Conservation (phyloP, 306 rosid genomes). For the Erythrophleum fordii region DNA sequence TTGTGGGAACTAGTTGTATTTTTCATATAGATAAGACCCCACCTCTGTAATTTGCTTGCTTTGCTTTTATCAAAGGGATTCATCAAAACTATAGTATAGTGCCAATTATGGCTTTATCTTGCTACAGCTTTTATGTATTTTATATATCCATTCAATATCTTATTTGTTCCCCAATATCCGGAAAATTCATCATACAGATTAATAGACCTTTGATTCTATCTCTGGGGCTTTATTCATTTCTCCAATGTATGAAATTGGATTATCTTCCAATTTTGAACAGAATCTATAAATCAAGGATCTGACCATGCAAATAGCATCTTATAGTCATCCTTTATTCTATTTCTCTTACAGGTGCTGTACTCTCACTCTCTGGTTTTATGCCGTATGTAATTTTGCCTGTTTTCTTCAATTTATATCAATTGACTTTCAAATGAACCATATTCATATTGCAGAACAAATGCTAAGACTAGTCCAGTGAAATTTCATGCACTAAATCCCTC, state of each 20-base stretch:
- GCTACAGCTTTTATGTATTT: background rate
- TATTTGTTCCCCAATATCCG: background rate
- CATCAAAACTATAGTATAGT: background rate
- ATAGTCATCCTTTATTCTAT: conserved; percentile 42
- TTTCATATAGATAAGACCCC: background rate
- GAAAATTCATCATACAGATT: conserved; percentile 25
- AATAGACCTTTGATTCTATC: conserved; percentile 4
- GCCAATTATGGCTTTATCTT: background rate
- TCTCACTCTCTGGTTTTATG: background rate
- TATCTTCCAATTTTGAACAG: conserved; percentile 23
- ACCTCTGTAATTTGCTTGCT: background rate
- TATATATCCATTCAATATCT: background rate
- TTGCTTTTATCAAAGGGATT: background rate
- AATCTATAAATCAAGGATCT: conserved; percentile 24
- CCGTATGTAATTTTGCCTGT: background rate
- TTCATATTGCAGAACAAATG: conserved; percentile 51
- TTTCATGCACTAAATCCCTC: conserved; percentile 40
- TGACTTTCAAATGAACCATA: conserved; percentile 15
- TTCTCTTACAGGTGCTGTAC: conserved; percentile 50
- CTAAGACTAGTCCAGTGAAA: conserved; percentile 41
- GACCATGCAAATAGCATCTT: conserved; percentile 50
- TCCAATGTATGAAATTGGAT: conserved; percentile 19
- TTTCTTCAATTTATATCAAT: conserved; percentile 21
- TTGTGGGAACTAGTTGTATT: background rate
- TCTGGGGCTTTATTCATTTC: background rate